Evolutionary conservation across 2,329 filamentous ascomycete genomes (phyloP), one percentile per base, ranked within the genome.

Genomic region (Colletotrichum costaricense): DNA sequence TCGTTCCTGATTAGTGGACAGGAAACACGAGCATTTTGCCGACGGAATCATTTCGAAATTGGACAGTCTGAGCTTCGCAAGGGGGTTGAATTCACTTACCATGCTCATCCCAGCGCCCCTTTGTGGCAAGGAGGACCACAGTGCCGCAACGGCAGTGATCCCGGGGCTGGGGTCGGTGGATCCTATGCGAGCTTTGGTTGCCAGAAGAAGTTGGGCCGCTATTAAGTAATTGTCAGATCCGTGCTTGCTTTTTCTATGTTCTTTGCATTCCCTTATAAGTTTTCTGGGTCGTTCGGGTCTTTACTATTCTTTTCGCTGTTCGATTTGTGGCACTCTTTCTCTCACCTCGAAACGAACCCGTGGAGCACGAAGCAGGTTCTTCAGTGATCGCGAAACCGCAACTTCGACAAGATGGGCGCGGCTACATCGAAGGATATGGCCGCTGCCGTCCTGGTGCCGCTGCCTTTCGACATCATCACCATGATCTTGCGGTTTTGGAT

Each of bases 371-470:
- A 73, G 60, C 67, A 46, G 67, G 70, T 62, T 66, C 67, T 70
- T 73, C 67, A 60, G 56, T 22, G 12, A 65, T 30, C 46, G 26
- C 24, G 38, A 38, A 49, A 2, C 26, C 7, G 56, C 22, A 54
- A 26, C 14, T 24, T 12, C 14, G 56, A 49, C 24, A 67, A 33
- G 19, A 73, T 73, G 70, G 70, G 70, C 26, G 67, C 70, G 16
- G 67, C 70, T 38, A 73, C 70, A 7, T 73, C 70, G 11, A 73
- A 62, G 38, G 70, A 73, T 19, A 73, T 73, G 70, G 70, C 70
- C 24, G 67, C 67, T 16, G 70, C 70, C 22, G 60, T 73, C 42
- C 49, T 73, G 14, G 70, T 65, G 33, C 70, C 70, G 26, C 28
- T 73, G 33, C 70, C 70, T 2, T 70, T 73, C 24, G 9, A 66